Evolutionary conservation across 306 rosid species (phyloP).

Genomic region (Lathyrus aphaca): DNA sequence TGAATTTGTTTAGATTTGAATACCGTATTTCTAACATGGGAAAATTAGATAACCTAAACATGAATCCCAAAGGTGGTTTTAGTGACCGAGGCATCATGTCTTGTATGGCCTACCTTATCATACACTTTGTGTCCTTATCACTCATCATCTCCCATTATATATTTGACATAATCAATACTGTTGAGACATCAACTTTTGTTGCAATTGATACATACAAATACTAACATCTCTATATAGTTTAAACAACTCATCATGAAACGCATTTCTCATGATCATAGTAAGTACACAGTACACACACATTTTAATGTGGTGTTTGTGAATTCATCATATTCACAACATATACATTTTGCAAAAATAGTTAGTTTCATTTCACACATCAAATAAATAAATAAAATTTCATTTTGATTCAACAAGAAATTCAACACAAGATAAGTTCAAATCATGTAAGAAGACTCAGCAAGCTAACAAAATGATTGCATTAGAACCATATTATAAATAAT

Average conservation of each 20-base stretch:
- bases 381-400: neutral
- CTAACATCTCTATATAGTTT: constrained; percentile 19
- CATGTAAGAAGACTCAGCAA: constrained; percentile 37
- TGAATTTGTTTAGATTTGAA: too few species aligned
- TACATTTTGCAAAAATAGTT: neutral
- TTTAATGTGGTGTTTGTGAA: constrained; percentile 23
- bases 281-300: constrained; percentile 31
- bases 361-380: neutral
- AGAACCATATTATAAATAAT: constrained; percentile 28
- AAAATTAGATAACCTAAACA: constrained; percentile 35
- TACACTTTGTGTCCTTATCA: constrained; percentile 85
- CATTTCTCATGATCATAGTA: constrained; percentile 33
- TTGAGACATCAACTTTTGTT: constrained; percentile 65
- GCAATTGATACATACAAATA: constrained; percentile 58
- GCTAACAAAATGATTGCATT: constrained; percentile 37
- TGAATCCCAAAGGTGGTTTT: constrained; percentile 52
- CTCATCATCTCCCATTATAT: constrained; percentile 55
- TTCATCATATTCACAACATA: constrained; percentile 34
- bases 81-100: constrained; percentile 62
- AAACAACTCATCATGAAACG: constrained; percentile 30
- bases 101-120: constrained; percentile 50
- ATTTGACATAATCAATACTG: constrained; percentile 35
- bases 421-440: constrained; percentile 30
- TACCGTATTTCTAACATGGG: constrained; percentile 3
- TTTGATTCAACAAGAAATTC: constrained; percentile 34